These are phyloP conservation scores for Globisporangium nunn DNA, from an alignment of 352 stramenopile species.

Conservation along the genomic window DNA sequence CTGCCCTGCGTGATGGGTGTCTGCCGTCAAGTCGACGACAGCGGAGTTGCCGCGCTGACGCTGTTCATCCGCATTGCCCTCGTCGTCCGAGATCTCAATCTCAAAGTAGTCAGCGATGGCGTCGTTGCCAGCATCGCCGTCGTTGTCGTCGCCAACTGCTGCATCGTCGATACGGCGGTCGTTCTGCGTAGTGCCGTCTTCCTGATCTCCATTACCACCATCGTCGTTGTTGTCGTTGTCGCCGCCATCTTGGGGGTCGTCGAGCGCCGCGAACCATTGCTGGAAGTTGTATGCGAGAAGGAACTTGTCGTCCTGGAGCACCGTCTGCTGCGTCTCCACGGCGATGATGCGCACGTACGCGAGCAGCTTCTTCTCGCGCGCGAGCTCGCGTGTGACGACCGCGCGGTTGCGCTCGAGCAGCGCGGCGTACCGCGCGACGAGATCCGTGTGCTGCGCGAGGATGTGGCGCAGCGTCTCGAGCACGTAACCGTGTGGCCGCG, in stretches of 20 bases:
- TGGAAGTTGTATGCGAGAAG: slow-evolving; percentile 47
- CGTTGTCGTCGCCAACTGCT: background rate
- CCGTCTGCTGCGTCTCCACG: slow-evolving; percentile 18
- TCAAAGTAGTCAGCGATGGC: slow-evolving; percentile 6
- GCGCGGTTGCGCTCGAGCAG: slow-evolving; percentile 32
- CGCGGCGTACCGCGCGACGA: slow-evolving; percentile 30
- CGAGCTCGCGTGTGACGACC: slow-evolving; percentile 34
- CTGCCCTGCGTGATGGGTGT: background rate
- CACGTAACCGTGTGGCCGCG: slow-evolving; percentile 35
- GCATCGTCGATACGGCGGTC: slow-evolving; percentile 4
- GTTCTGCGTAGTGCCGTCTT: slow-evolving; percentile 7
- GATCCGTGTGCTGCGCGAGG: slow-evolving; percentile 17
- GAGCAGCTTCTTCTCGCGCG: slow-evolving; percentile 58
- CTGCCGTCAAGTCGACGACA: background rate
- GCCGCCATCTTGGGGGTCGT: slow-evolving; percentile 3
- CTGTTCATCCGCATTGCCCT: slow-evolving; percentile 8
- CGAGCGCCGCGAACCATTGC: slow-evolving; percentile 30
- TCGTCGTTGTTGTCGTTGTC: slow-evolving; percentile 12
- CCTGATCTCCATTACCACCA: background rate
- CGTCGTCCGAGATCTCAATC: slow-evolving; percentile 16
- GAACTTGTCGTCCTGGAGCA: slow-evolving; percentile 40
- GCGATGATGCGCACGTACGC: slow-evolving; percentile 45
- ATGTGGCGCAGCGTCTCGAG: slow-evolving; percentile 42
- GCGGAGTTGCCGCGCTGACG: background rate
- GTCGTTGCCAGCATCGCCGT: slow-evolving; percentile 9